A percentile compares a stretch with the other conserved stretches of the same genome.
Conservation (phyloP, 371 early-diverging fungal species). For the Pancytospora philotis region DNA sequence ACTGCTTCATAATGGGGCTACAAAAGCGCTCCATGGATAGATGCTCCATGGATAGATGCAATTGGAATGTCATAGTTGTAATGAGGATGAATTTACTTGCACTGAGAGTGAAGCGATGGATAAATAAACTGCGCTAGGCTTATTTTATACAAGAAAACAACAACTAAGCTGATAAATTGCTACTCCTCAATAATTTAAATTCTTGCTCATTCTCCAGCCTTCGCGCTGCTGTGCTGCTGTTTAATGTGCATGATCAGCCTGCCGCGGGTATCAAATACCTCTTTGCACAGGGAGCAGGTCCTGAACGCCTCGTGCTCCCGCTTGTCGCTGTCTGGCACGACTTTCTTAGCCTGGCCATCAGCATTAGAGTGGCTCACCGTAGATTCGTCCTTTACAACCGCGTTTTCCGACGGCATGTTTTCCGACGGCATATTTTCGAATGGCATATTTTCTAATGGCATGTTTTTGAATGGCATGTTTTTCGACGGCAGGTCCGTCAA, state of each 20-base stretch:
- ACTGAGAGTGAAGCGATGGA: no score
- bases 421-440: background rate
- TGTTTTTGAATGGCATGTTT: background rate
- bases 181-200: background rate
- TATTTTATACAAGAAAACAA: background rate
- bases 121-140: no score
- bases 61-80: background rate
- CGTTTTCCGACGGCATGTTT: background rate
- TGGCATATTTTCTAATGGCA: background rate
- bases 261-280: slow-evolving; percentile 9
- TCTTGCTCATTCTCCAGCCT: no score
- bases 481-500: background rate
- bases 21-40: no score
- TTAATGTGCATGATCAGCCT: slow-evolving; percentile 6
- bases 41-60: background rate
- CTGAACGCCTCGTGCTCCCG: slow-evolving; percentile 2
- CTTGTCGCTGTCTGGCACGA: background rate
- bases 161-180: background rate
- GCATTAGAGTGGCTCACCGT: background rate
- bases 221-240: background rate
- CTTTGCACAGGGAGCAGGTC: slow-evolving; percentile 6
- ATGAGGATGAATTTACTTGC: no score
- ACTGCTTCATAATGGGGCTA: no score
- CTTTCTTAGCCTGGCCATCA: background rate
- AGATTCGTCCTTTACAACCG: background rate